Evolutionary conservation across 257 asterid species (phyloP).

Genomic region (Capsicum rhomboideum): DNA sequence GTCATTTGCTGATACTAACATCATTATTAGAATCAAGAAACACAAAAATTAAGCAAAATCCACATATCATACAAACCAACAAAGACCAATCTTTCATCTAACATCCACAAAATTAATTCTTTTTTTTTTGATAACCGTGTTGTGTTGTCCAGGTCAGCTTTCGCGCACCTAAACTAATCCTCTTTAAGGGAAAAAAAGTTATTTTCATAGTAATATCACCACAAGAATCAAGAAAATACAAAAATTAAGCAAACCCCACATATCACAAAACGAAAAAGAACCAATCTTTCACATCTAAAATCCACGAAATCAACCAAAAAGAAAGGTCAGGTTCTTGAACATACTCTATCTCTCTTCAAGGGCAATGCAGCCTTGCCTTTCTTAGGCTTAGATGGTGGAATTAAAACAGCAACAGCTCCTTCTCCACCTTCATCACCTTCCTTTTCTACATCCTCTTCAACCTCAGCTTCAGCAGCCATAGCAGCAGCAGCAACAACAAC

Average conservation of each 20-base stretch:
- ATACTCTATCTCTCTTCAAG: constrained; percentile 75
- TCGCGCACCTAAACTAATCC: background rate
- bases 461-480: constrained; percentile 43
- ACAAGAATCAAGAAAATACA: background rate
- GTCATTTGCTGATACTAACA: background rate
- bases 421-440: constrained; percentile 24
- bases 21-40: background rate
- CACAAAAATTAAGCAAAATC: background rate
- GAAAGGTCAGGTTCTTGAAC: background rate
- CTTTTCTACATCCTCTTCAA: constrained; percentile 37
- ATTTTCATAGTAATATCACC: background rate
- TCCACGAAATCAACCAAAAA: too few species aligned
- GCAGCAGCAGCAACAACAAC: constrained; percentile 22
- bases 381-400: constrained; percentile 63
- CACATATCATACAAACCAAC: background rate
- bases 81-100: background rate
- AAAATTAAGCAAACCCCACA: background rate
- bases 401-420: constrained; percentile 28
- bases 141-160: too few species aligned
- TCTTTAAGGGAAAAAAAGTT: background rate
- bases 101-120: background rate
- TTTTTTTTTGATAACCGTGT: too few species aligned
- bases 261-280: background rate
- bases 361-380: constrained; percentile 89
- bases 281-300: background rate